Evolutionary conservation across 2,329 filamentous ascomycete species (phyloP).

Genomic region (Xylaria sp.): DNA sequence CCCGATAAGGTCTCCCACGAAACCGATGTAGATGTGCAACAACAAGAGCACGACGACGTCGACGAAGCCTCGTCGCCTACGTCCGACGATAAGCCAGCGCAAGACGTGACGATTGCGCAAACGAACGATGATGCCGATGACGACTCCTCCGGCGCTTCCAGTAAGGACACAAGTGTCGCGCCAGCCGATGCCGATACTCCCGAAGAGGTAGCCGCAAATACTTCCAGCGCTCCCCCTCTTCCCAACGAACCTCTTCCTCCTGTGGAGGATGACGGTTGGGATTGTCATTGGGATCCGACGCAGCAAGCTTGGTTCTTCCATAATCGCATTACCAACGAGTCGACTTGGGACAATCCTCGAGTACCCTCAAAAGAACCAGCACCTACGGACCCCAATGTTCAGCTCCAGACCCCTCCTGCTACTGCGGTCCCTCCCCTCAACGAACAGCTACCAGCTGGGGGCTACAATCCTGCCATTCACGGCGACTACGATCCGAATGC

Average conservation of each 20-base stretch:
- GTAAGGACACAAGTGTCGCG: slow-evolving; percentile 38
- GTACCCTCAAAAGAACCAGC: slow-evolving; percentile 61
- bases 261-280: slow-evolving; percentile 80
- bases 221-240: slow-evolving; percentile 50
- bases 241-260: slow-evolving; percentile 53
- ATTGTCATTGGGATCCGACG: slow-evolving; percentile 77
- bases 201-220: slow-evolving; percentile 20
- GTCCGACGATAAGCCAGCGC: slow-evolving; percentile 20
- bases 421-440: slow-evolving; percentile 49
- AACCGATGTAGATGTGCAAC: slow-evolving; percentile 5
- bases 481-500: slow-evolving; percentile 96
- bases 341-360: slow-evolving; percentile 90
- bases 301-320: slow-evolving; percentile 82
- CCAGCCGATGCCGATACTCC: slow-evolving; percentile 9
- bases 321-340: slow-evolving; percentile 79
- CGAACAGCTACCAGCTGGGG: slow-evolving; percentile 65
- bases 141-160: slow-evolving; percentile 38
- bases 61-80: slow-evolving; percentile 8
- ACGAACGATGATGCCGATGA: neutral
- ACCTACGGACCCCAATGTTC: slow-evolving; percentile 41
- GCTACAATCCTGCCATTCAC: slow-evolving; percentile 96
- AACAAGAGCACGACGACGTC: slow-evolving; percentile 15
- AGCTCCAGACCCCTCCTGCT: slow-evolving; percentile 43
- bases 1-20: slow-evolving; percentile 2
- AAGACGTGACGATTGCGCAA: slow-evolving; percentile 8